Evolutionary conservation across 441 rosid genomes (phyloP), one percentile per base, ranked within the genome.

Genomic region (Hypseocharis bilobata): DNA sequence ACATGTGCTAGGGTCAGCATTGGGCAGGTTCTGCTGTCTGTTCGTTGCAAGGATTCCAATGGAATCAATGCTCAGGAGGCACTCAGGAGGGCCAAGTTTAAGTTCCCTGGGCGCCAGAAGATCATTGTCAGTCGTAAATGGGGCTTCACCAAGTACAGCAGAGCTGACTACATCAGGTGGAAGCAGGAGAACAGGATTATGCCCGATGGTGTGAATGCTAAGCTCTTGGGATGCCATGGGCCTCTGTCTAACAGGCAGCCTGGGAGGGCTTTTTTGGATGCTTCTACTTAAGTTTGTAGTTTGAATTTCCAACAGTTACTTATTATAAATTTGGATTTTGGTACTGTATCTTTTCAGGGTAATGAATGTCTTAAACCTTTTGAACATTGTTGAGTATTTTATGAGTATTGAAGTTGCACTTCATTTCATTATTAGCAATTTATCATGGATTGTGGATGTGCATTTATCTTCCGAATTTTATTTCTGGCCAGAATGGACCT

Each of bases 21-120:
- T 34, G 64, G 64, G 14, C 64, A 61, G 19, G 64, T 61, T 6
- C 45, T 61, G 44, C 64, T 61, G 6, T 61, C 52, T 40, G 65
- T 62, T 6, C 36, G 51, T 3, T 62, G 65, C 29, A 62, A 62
- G 54, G 65, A 62, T 28, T 16, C 23, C 6, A 62, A 34, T 22
- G 51, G 28, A 10, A 16, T 14, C 45, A 64, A 60, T 17, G 65
- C 65, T 17, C 72, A 68, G 45, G 72, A 68, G 65, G 66, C 72
- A 8, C 72, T 68, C 7, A 59, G 72, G 23, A 47, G 72, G 19
- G 72, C 65, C 2, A 60, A 68, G 65, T 68, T 68, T 34, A 68
- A 55, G 65, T 68, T 68, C 72, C 72, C 72, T 16, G 72, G 66
- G 29, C 72, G 65, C 34, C 71, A 68, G 32, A 68, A 68, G 71